Base-by-base conservation (phyloP, 192 early-diverging fungal genomes). In the Coemansia sp. region DNA sequence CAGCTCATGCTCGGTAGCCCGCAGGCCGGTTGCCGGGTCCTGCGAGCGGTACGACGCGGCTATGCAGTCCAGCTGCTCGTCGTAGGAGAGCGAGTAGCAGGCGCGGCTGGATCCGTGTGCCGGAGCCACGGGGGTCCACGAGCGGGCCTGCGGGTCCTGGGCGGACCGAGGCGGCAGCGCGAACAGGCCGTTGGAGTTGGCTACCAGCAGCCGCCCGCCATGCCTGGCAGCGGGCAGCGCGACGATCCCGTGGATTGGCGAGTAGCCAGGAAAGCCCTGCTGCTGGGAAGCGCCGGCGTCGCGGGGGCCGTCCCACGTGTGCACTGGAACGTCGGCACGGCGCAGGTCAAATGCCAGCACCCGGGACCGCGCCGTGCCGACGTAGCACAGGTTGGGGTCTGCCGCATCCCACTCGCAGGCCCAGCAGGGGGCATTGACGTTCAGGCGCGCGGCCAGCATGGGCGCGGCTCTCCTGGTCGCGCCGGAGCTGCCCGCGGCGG, bases 331-430 rank as follows among this genome's bases (percentile, higher is more conserved):
- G 0, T 38, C 26, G 10, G 61, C 5, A 0, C 40, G 18, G 9
- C 72, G 52, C 54, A 75, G 43, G 35, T 68, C 65, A 43, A 68
- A 75, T 7, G 57, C 54, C 54, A 61, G 23, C 6, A 75, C 61
- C 1, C 48, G 43, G 50, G 61, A 45, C 14, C 38, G 12, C 0
- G 57, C 53, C 20, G 57, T 48, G 18, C 68, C 68, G 0, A 65
- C 50, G 28, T 75, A 68, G 49, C 55, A 75, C 21, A 50, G 12
- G 21, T 56, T 30, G 1, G 57, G 19, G 10, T 39, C 38, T 10
- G 7, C 7, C 1, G 61, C 23, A 26, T 75, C 65, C 72, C 72
- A 75, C 1, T 65, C 65, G n/a, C 72, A 75, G 39, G 72, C 40
- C 72, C 72, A 75, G 26, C 49, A 65, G 15, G 26, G 65, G 6